These are phyloP conservation scores for Arabidopsis hybrid DNA, from an alignment of 441 rosid species.

Conservation along the genomic window DNA sequence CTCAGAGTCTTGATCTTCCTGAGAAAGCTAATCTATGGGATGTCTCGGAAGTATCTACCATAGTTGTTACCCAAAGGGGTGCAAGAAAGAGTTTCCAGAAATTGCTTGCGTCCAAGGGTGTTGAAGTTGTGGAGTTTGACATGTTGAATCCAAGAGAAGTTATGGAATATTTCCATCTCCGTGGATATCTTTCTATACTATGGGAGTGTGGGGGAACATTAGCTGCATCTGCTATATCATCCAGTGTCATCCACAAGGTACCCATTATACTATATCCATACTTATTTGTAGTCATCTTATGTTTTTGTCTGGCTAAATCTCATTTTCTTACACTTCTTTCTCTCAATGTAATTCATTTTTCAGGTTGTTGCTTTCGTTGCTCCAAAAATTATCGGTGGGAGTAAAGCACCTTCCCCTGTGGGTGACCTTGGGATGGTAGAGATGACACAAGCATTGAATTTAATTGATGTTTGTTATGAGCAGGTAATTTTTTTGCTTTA, in stretches of 20 bases:
- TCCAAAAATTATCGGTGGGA: constrained; percentile 95
- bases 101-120: constrained; percentile 81
- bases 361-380: constrained; percentile 95
- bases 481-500: constrained; percentile 54
- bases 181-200: constrained; percentile 85
- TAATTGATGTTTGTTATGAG: constrained; percentile 78
- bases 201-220: constrained; percentile 98
- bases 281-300: constrained; percentile 16
- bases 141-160: constrained; percentile 89
- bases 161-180: constrained; percentile 91
- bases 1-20: constrained; percentile 88
- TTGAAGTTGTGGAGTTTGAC: constrained; percentile 95
- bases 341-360: constrained; percentile 25
- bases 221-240: constrained; percentile 89
- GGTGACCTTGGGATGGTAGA: constrained; percentile 99
- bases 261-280: background rate
- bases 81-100: constrained; percentile 89
- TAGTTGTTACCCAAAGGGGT: constrained; percentile 90
- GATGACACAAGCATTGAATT: constrained; percentile 92
- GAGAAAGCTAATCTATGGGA: constrained; percentile 93
- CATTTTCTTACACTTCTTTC: background rate
- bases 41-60: constrained; percentile 75
- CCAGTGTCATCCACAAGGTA: constrained; percentile 92
- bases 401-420: constrained; percentile 85
- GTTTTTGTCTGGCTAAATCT: background rate